Conservation (phyloP, 2,329 filamentous ascomycete genomes). For the Cladosporium colombiae region DNA sequence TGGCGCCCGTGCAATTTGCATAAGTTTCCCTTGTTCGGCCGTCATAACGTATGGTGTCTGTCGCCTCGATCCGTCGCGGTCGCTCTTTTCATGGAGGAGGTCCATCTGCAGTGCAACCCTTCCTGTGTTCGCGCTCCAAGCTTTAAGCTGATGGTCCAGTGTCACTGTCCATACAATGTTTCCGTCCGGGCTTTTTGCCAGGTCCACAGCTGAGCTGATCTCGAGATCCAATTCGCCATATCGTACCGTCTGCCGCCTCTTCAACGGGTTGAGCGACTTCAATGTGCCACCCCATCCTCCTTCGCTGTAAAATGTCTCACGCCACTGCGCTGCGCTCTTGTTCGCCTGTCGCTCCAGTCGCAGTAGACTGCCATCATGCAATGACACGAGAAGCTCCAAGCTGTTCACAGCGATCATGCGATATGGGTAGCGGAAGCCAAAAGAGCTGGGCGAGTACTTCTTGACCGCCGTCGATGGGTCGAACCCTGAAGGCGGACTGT, state of each 20-base stretch:
- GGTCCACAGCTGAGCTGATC: constrained; percentile 65
- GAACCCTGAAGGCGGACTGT: constrained; percentile 60
- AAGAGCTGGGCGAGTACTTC: constrained; percentile 68
- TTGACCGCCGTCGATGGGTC: constrained; percentile 77
- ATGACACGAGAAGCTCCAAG: constrained; percentile 74
- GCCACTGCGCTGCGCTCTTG: constrained; percentile 61
- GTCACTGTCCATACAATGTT: constrained; percentile 74
- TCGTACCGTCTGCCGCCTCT: constrained; percentile 63
- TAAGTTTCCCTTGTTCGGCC: constrained; percentile 73
- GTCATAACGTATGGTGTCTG: constrained; percentile 75
- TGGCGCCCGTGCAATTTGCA: constrained; percentile 69
- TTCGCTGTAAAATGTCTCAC: constrained; percentile 69
- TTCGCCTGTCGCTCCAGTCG: constrained; percentile 64
- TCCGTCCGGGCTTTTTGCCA: constrained; percentile 48
- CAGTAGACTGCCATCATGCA: constrained; percentile 76
- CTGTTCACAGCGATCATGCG: constrained; percentile 73
- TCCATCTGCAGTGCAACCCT: constrained; percentile 76
- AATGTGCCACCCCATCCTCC: constrained; percentile 68
- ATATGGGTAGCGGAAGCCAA: constrained; percentile 78
- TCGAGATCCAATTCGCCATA: constrained; percentile 68
- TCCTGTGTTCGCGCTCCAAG: constrained; percentile 86
- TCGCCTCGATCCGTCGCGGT: constrained; percentile 42
- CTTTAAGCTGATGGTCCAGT: constrained; percentile 82
- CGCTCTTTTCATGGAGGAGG: constrained; percentile 62
- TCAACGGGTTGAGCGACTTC: constrained; percentile 66